Evolutionary conservation across 768 basidiomycete species (phyloP).

Genomic region (Kwoniella bestiolae): DNA sequence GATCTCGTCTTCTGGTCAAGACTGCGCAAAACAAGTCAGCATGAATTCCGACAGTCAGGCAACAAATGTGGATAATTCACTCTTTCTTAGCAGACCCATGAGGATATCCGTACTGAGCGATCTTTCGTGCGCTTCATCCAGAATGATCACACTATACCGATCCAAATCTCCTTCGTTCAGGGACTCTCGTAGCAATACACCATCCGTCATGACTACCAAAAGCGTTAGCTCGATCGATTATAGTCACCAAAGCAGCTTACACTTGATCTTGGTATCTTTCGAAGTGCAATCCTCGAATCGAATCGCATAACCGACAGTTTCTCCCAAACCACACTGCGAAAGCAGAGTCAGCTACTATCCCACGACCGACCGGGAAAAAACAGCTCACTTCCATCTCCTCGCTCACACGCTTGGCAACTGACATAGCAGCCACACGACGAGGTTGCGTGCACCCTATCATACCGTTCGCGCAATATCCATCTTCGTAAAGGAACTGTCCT

Average conservation of each 20-base stretch:
- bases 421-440: slow-evolving; percentile 98
- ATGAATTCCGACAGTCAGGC: background rate
- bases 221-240: slow-evolving; percentile 7
- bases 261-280: slow-evolving; percentile 93
- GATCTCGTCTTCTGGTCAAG: slow-evolving; percentile 83
- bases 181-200: slow-evolving; percentile 96
- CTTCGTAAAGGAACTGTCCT: slow-evolving; percentile 93
- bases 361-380: too few species aligned
- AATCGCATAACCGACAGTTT: slow-evolving; percentile 93
- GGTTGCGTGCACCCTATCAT: slow-evolving; percentile 97
- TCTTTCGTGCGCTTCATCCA: slow-evolving; percentile 99
- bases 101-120: slow-evolving; percentile 96
- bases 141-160: slow-evolving; percentile 92
- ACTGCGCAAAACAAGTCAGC: slow-evolving; percentile 60
- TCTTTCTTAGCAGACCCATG: slow-evolving; percentile 93
- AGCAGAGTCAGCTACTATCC: background rate
- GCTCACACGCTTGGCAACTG: slow-evolving; percentile 98
- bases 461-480: slow-evolving; percentile 88
- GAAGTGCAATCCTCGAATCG: slow-evolving; percentile 98
- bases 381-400: slow-evolving; percentile 92
- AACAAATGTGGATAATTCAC: slow-evolving; percentile 62
- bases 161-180: slow-evolving; percentile 98
- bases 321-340: slow-evolving; percentile 77
- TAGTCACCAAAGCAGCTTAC: slow-evolving; percentile 61
- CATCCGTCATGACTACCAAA: slow-evolving; percentile 90